A percentile compares a stretch with the other conserved stretches of the same genome.
Conservation (phyloP, 108 stramenopile genomes). For the Nannochloropsis salina region DNA sequence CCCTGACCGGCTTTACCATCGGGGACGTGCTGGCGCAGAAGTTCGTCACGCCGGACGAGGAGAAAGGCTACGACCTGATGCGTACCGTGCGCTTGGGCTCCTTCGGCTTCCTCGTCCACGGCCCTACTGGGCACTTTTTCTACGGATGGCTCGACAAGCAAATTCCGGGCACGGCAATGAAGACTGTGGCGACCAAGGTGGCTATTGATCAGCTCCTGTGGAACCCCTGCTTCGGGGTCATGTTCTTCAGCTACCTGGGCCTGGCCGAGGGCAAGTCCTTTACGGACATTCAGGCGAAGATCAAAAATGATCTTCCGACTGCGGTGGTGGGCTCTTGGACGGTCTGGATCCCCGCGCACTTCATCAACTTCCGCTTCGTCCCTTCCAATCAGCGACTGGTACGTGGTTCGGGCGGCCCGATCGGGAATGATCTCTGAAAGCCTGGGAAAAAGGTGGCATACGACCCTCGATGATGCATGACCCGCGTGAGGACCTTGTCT, state of each 20-base stretch:
- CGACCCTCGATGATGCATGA: too few relatives aligned
- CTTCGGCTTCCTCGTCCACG: constrained; percentile 94
- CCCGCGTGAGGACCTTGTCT: neutral
- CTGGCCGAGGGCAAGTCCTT: constrained; percentile 80
- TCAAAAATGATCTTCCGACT: constrained; percentile 80
- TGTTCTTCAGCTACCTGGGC: constrained; percentile 96
- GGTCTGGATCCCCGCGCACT: constrained; percentile 91
- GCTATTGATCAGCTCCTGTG: constrained; percentile 74
- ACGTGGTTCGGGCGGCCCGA: neutral
- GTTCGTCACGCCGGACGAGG: constrained; percentile 77
- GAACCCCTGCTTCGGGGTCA: constrained; percentile 92
- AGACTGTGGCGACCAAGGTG: constrained; percentile 67
- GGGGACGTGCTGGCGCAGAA: constrained; percentile 94
- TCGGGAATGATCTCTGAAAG: neutral
- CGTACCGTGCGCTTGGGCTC: constrained; percentile 73
- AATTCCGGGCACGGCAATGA: constrained; percentile 67
- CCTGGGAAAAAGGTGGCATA: too few relatives aligned
- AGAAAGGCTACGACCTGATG: constrained; percentile 71
- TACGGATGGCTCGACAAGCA: constrained; percentile 90
- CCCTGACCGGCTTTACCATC: constrained; percentile 87
- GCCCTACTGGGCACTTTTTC: constrained; percentile 95
- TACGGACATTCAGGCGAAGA: constrained; percentile 72
- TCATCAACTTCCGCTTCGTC: constrained; percentile 92
- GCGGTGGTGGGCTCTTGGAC: constrained; percentile 91
- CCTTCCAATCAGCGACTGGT: constrained; percentile 79